A percentile compares a stretch with the other conserved stretches of the same genome.
Evolutionary conservation across 441 rosid species (phyloP).

Genomic region (Brassica hybrid): DNA sequence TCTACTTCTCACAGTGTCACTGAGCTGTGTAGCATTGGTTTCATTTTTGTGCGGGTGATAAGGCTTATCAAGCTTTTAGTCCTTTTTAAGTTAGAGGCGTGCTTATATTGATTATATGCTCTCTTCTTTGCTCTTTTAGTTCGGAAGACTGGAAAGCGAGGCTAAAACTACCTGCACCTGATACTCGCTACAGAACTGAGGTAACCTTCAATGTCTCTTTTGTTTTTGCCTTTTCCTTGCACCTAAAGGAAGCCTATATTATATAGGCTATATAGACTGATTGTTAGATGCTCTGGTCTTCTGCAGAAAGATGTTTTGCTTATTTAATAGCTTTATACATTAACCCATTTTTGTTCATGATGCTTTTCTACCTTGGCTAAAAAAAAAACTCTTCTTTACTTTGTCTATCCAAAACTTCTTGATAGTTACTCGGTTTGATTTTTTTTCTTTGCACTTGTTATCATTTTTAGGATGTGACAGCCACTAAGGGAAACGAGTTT

Average conservation of each 20-base stretch:
- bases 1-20: not conserved
- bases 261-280: not conserved
- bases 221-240: not conserved
- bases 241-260: not conserved
- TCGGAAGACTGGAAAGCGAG: constrained; percentile 97
- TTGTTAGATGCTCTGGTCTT: not conserved
- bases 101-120: not conserved
- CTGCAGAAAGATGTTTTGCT: not conserved
- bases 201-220: constrained; percentile 25
- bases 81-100: not conserved
- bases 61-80: not conserved
- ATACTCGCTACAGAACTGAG: constrained; percentile 93
- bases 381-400: not conserved
- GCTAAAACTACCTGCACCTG: constrained; percentile 79
- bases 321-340: not conserved
- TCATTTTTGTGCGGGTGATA: not conserved
- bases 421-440: not conserved
- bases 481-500: constrained; percentile 97
- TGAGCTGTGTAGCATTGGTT: not conserved
- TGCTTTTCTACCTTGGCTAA: not conserved
- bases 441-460: no score
- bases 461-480: constrained; percentile 84
- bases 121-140: constrained; percentile 39
- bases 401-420: not conserved
- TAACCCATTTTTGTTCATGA: not conserved